phyloP scores from a whole-genome alignment of 768 basidiomycete genomes.

The Boletus barrowsii region DNA sequence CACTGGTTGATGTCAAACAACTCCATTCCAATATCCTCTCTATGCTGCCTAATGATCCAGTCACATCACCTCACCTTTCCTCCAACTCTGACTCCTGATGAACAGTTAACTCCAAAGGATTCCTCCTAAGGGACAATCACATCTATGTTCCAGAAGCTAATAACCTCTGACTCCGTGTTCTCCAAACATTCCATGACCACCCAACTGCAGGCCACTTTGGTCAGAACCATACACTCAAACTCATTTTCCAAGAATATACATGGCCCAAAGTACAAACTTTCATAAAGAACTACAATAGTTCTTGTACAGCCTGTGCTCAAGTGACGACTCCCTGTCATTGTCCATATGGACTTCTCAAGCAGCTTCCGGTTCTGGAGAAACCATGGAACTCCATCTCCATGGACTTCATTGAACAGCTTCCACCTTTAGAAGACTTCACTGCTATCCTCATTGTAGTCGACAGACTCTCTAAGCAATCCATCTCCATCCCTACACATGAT shows the following conservation, averaged over 20 bases:
- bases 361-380: neutral
- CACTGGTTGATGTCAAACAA: neutral
- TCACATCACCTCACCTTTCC: neutral
- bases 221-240: neutral
- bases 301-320: neutral
- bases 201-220: neutral
- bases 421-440: no score
- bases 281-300: neutral
- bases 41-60: neutral
- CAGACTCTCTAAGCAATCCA: neutral
- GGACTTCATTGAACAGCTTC: no score
- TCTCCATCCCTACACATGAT: neutral
- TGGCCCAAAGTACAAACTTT: neutral
- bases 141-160: neutral
- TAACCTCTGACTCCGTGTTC: neutral
- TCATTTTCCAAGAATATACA: neutral
- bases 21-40: neutral
- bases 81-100: neutral
- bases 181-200: neutral
- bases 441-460: neutral
- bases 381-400: neutral
- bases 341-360: neutral
- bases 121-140: neutral
- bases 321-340: neutral
- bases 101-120: neutral